A percentile compares a stretch with the other conserved stretches of the same genome.
phyloP scores from a whole-genome alignment of 2,329 filamentous ascomycete species.

The Penicillium sp. region DNA sequence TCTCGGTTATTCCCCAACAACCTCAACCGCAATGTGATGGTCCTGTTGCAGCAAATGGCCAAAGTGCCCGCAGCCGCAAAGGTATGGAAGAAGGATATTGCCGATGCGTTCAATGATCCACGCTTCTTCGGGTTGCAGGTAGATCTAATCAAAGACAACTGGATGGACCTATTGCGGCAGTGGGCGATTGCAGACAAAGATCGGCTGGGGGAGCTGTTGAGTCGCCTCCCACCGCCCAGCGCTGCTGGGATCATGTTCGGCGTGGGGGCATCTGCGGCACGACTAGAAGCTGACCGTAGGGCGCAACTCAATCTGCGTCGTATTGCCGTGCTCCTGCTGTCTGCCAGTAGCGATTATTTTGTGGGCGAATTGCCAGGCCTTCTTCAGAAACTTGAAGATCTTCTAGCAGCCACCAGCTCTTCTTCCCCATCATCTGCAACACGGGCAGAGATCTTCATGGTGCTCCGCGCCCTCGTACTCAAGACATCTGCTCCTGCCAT shows the following conservation, averaged over 20 bases:
- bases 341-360: slow-evolving; percentile 75
- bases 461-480: slow-evolving; percentile 78
- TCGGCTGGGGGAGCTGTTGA: slow-evolving; percentile 75
- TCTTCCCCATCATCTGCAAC: slow-evolving; percentile 91
- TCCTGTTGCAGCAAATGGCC: slow-evolving; percentile 73
- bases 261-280: slow-evolving; percentile 90
- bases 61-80: slow-evolving; percentile 79
- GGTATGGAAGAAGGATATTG: slow-evolving; percentile 87
- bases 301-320: slow-evolving; percentile 87
- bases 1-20: slow-evolving; percentile 86
- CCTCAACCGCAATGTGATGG: slow-evolving; percentile 68
- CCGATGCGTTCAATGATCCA: slow-evolving; percentile 86
- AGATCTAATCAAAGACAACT: slow-evolving; percentile 66
- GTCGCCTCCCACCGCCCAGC: slow-evolving; percentile 77
- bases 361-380: slow-evolving; percentile 72
- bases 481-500: slow-evolving; percentile 78
- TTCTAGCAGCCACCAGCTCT: slow-evolving; percentile 77
- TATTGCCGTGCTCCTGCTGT: slow-evolving; percentile 75
- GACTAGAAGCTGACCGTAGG: slow-evolving; percentile 91
- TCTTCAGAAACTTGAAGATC: slow-evolving; percentile 81
- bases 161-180: slow-evolving; percentile 81
- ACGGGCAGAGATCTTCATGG: slow-evolving; percentile 84
- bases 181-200: slow-evolving; percentile 88
- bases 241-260: slow-evolving; percentile 97
- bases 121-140: slow-evolving; percentile 77